Conservation (phyloP, 495 filamentous ascomycete species). For the Penicillium argentinense region DNA sequence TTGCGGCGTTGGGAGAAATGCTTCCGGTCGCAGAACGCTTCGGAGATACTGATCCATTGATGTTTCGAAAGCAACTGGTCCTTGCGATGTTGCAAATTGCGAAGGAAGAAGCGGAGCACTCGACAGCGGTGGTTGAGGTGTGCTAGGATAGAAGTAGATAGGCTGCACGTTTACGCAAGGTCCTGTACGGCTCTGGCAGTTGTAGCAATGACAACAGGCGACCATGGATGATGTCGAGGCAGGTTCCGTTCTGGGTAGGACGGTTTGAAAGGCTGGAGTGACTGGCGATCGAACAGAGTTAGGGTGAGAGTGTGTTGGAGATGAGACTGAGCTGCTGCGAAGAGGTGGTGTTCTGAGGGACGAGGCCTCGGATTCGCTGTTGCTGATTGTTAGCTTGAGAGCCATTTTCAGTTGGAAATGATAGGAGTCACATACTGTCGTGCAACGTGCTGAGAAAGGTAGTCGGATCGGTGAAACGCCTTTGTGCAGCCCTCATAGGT, state of each 20-base stretch:
- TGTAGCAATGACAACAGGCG: neutral
- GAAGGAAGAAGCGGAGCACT: neutral
- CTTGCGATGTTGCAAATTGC: neutral
- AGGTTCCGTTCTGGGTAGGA: no score
- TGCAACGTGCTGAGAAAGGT: conserved; percentile 15
- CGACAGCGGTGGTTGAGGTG: neutral
- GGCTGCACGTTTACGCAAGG: neutral
- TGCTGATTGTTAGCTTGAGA: neutral
- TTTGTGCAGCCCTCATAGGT: conserved; percentile 14
- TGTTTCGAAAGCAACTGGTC: neutral
- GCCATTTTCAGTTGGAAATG: neutral
- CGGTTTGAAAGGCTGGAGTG: neutral
- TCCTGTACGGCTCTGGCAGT: neutral
- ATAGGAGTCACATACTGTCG: conserved; percentile 10
- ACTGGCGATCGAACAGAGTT: neutral
- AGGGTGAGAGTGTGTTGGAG: neutral
- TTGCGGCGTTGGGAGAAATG: conserved; percentile 4
- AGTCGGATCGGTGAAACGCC: conserved; percentile 22
- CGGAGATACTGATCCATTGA: conserved; percentile 11
- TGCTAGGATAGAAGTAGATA: conserved; percentile 2
- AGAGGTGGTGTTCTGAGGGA: neutral
- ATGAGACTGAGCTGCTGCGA: conserved; percentile 5
- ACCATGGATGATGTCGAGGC: neutral
- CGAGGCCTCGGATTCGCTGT: neutral
- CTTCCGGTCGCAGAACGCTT: conserved; percentile 11